phyloP scores from a whole-genome alignment of 768 basidiomycete genomes.

The Mycena amicta region DNA sequence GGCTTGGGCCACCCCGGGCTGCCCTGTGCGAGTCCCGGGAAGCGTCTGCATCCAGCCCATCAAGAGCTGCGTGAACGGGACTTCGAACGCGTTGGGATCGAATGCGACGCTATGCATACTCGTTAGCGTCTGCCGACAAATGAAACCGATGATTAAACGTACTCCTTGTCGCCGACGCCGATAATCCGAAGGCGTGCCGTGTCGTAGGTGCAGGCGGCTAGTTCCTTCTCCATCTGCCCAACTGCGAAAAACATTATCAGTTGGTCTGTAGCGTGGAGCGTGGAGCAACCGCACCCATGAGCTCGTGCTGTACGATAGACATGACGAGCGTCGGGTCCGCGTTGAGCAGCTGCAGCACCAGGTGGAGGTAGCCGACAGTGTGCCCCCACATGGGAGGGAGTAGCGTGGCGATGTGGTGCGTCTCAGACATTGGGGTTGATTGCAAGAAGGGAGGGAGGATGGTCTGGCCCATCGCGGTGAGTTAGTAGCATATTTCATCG shows the following conservation, averaged over 20 bases:
- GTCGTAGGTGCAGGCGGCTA: not conserved
- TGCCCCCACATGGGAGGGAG: constrained; percentile 9
- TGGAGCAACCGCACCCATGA: constrained; percentile 1
- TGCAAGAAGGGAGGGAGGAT: not conserved
- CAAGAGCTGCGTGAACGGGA: not conserved
- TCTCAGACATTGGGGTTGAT: constrained; percentile 1
- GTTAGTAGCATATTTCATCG: not conserved
- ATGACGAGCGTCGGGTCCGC: not conserved
- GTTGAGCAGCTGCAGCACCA: not conserved
- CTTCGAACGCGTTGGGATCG: not conserved
- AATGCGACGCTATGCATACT: not conserved
- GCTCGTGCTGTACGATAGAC: constrained; percentile 8
- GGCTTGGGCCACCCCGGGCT: constrained; percentile 12
- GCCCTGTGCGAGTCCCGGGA: not conserved
- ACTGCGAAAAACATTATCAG: constrained; percentile 1
- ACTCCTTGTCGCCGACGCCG: constrained; percentile 4
- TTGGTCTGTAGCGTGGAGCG: not conserved
- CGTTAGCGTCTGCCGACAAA: not conserved
- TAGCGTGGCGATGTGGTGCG: constrained; percentile 6
- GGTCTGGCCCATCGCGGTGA: not conserved
- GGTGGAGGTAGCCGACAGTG: not conserved
- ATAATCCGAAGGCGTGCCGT: constrained; percentile 3
- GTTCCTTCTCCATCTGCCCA: constrained; percentile 1
- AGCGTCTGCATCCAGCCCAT: constrained; percentile 5
- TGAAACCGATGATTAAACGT: not conserved